Evolutionary conservation across 2,329 filamentous ascomycete species (phyloP).

Genomic region (Pestalotiopsis sp.): DNA sequence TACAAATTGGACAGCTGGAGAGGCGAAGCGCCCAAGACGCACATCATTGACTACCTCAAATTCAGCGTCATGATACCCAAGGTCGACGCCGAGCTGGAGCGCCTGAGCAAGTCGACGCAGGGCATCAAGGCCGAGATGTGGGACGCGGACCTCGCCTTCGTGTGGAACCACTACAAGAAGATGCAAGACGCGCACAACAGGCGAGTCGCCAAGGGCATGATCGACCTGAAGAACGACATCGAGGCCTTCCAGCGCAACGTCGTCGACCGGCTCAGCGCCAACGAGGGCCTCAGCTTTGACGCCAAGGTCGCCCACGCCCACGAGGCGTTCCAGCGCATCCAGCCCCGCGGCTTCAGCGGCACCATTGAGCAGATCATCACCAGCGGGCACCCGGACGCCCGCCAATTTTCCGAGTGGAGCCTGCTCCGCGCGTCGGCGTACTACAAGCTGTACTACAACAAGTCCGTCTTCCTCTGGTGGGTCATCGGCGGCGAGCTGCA

Average conservation of each 20-base stretch:
- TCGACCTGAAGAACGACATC: not conserved
- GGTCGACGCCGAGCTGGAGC: slow-evolving; percentile 37
- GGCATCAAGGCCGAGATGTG: slow-evolving; percentile 25
- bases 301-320: not conserved
- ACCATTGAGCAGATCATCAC: slow-evolving; percentile 30
- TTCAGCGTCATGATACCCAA: slow-evolving; percentile 49
- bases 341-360: slow-evolving; percentile 21
- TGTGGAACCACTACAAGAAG: not conserved
- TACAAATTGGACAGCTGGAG: slow-evolving; percentile 43
- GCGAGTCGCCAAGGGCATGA: not conserved
- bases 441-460: slow-evolving; percentile 39
- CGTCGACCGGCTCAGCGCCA: not conserved
- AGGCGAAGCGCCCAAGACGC: slow-evolving; percentile 27
- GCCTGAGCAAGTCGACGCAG: slow-evolving; percentile 27
- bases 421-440: slow-evolving; percentile 50
- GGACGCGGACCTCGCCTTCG: slow-evolving; percentile 36
- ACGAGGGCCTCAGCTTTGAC: not conserved
- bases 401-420: slow-evolving; percentile 42
- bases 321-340: slow-evolving; percentile 24
- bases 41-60: slow-evolving; percentile 65
- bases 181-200: not conserved
- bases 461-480: slow-evolving; percentile 41
- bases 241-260: not conserved
- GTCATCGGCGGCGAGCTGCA: slow-evolving; percentile 50
- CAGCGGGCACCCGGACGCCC: slow-evolving; percentile 22